Evolutionary conservation across 148 eudicot genomes (phyloP).

Genomic region (Mesembryanthemum crystallinum): DNA sequence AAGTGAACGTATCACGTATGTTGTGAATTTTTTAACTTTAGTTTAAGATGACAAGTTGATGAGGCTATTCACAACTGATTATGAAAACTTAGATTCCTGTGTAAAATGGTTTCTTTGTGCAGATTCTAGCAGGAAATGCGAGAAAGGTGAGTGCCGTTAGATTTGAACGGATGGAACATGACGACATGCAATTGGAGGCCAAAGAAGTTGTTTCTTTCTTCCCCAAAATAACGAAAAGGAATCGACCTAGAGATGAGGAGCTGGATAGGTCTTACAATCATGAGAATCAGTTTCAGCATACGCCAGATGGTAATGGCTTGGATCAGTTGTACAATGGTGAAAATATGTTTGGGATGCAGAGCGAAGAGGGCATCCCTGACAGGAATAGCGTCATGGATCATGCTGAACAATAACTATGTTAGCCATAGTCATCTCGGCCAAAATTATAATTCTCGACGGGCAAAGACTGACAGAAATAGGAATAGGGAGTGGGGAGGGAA

Average conservation of each 20-base stretch:
- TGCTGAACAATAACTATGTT: conserved; percentile 16
- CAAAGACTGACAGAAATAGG: neutral
- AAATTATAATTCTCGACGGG: neutral
- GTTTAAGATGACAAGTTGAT: neutral
- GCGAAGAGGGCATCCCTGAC: conserved; percentile 1
- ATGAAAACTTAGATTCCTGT: neutral
- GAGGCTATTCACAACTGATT: neutral
- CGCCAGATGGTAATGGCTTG: conserved; percentile 23
- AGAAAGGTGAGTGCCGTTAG: conserved; percentile 70
- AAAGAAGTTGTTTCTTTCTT: conserved; percentile 46
- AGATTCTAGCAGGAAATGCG: conserved; percentile 80
- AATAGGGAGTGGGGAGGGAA: neutral
- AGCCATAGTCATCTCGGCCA: neutral
- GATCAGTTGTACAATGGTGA: conserved; percentile 9
- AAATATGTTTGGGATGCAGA: neutral
- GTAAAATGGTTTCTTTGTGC: conserved; percentile 24
- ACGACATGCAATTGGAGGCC: conserved; percentile 34
- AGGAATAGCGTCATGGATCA: conserved; percentile 16
- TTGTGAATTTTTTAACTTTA: neutral
- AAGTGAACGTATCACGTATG: too few relatives aligned
- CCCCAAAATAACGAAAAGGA: conserved; percentile 65
- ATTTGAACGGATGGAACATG: conserved; percentile 51
- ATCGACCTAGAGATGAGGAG: conserved; percentile 38
- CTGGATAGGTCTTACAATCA: conserved; percentile 30
- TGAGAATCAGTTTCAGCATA: conserved; percentile 34